A percentile compares a stretch with the other conserved stretches of the same genome.
phyloP scores from a whole-genome alignment of 305 asterid species.

The Fraxinus floribunda region DNA sequence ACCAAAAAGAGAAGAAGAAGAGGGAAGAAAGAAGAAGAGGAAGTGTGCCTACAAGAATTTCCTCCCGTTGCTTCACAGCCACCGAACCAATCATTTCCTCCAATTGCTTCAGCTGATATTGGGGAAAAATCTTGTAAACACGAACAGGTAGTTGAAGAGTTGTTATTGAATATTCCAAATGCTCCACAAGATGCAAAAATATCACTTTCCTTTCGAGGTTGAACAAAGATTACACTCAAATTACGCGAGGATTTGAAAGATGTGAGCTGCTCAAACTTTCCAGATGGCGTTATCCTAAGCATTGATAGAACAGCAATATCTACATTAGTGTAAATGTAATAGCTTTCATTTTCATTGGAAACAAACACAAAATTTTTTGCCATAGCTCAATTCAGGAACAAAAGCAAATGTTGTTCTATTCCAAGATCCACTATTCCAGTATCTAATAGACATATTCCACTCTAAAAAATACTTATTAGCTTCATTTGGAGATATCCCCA shows the following conservation, averaged over 20 bases:
- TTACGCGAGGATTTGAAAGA: background rate
- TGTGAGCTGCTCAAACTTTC: constrained; percentile 24
- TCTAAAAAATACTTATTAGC: no score
- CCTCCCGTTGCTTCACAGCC: constrained; percentile 21
- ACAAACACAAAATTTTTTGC: background rate
- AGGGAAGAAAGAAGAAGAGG: no score
- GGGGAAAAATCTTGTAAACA: constrained; percentile 30
- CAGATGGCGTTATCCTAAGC: constrained; percentile 31
- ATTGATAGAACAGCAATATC: background rate
- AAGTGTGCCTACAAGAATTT: no score
- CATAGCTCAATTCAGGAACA: background rate
- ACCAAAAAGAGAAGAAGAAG: no score
- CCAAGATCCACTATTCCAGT: background rate
- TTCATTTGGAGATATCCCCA: background rate
- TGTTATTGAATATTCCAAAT: constrained; percentile 23
- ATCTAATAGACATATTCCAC: background rate
- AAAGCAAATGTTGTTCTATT: background rate
- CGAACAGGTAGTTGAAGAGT: constrained; percentile 4
- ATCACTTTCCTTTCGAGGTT: constrained; percentile 3
- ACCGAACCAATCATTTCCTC: background rate
- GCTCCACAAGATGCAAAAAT: constrained; percentile 37
- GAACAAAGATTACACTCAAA: background rate
- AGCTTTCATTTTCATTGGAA: constrained; percentile 18
- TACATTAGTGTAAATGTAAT: constrained; percentile 14
- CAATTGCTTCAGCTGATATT: background rate